These are phyloP conservation scores for Helicostylum pulchrum DNA, from an alignment of 192 early-diverging fungal species.

Conservation along the genomic window DNA sequence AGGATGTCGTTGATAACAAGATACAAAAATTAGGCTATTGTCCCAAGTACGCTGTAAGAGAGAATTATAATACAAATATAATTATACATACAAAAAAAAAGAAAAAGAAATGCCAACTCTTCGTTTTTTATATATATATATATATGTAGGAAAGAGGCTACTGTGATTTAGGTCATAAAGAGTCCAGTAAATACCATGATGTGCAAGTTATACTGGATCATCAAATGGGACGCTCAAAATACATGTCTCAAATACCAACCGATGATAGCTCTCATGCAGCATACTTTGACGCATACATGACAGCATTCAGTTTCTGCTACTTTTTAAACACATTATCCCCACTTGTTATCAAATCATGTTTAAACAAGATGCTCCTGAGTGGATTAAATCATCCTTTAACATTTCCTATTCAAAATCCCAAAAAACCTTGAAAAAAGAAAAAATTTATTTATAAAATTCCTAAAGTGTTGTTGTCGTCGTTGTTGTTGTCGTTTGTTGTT, in stretches of 20 bases:
- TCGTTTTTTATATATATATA: too few relatives aligned
- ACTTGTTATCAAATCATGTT: background rate
- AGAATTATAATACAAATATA: background rate
- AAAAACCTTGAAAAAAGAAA: background rate
- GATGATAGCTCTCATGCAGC: conserved; percentile 74
- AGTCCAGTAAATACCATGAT: background rate
- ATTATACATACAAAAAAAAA: background rate
- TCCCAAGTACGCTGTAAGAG: conserved; percentile 4
- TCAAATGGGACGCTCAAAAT: conserved; percentile 2
- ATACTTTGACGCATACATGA: conserved; percentile 96
- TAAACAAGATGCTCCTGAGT: background rate
- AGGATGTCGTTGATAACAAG: background rate
- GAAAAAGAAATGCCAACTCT: background rate
- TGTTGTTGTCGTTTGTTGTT: too few relatives aligned
- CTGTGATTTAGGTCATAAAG: conserved; percentile 7
- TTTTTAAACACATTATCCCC: conserved; percentile 5
- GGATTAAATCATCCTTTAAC: background rate
- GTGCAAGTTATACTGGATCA: conserved; percentile 19
- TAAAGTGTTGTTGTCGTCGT: too few relatives aligned
- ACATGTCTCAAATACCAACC: background rate
- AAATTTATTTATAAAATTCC: too few relatives aligned
- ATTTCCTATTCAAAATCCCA: background rate
- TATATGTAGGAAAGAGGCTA: conserved; percentile 13
- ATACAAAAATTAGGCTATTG: conserved; percentile 67
- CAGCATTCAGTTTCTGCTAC: conserved; percentile 81